phyloP scores from a whole-genome alignment of 2,329 filamentous ascomycete genomes.

The Chalaropsis thielavioides region DNA sequence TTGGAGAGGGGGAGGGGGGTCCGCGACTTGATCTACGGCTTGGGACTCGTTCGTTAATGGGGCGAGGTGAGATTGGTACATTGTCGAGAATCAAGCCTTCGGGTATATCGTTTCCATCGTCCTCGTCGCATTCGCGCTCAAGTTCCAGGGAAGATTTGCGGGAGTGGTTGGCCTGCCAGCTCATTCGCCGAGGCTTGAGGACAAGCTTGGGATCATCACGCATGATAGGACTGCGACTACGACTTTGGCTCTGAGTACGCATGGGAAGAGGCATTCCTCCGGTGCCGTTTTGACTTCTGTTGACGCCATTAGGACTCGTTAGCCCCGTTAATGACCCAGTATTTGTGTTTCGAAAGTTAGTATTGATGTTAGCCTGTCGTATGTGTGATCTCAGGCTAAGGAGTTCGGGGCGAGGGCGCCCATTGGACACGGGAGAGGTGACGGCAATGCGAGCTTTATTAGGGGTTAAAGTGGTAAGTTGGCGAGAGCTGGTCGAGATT shows the following conservation, averaged over 20 bases:
- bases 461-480: conserved; percentile 9
- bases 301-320: conserved; percentile 7
- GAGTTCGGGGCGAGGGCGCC: conserved; percentile 22
- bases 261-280: conserved; percentile 15
- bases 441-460: conserved; percentile 21
- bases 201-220: conserved; percentile 30
- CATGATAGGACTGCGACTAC: conserved; percentile 38
- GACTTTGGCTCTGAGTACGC: conserved; percentile 19
- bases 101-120: conserved; percentile 62
- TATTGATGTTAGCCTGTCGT: conserved; percentile 30
- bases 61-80: conserved; percentile 65
- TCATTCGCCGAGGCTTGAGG: conserved; percentile 40
- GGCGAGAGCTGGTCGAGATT: conserved; percentile 11
- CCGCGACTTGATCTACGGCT: conserved; percentile 14
- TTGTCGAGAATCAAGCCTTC: conserved; percentile 70
- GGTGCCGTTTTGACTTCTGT: conserved; percentile 11
- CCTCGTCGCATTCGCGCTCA: conserved; percentile 61
- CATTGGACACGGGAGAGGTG: conserved; percentile 23
- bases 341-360: conserved; percentile 39
- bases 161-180: conserved; percentile 53
- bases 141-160: conserved; percentile 56
- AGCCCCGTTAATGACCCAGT: conserved; percentile 26
- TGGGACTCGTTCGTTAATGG: conserved; percentile 35
- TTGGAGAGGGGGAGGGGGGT: conserved; percentile 14
- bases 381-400: conserved; percentile 34